phyloP scores from a whole-genome alignment of 495 filamentous ascomycete species.

The Echria macrotheca region DNA sequence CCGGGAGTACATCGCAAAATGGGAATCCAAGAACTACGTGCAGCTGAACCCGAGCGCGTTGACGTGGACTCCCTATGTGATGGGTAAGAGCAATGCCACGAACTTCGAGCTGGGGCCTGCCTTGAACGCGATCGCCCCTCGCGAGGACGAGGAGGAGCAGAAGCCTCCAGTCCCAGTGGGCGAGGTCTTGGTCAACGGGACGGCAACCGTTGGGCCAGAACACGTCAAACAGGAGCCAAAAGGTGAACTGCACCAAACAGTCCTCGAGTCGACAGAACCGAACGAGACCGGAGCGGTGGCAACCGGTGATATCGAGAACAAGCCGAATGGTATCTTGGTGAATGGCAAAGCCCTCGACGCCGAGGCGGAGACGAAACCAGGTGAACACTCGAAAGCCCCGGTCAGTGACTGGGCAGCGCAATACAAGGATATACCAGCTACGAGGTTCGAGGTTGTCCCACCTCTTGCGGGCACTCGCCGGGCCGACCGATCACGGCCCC shows the following conservation, averaged over 20 bases:
- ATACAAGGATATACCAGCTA: constrained; percentile 61
- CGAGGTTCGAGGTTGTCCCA: constrained; percentile 80
- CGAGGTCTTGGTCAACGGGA: constrained; percentile 31
- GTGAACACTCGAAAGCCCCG: background rate
- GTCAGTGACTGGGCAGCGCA: constrained; percentile 31
- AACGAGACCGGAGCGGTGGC: constrained; percentile 21
- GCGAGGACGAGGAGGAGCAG: constrained; percentile 61
- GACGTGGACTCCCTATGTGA: constrained; percentile 96
- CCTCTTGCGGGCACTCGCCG: constrained; percentile 46
- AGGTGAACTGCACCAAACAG: constrained; percentile 18
- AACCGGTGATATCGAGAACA: constrained; percentile 5
- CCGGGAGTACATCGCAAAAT: constrained; percentile 74
- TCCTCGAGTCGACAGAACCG: constrained; percentile 42
- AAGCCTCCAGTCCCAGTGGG: constrained; percentile 32
- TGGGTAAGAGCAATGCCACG: constrained; percentile 78
- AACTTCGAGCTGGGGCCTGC: constrained; percentile 78
- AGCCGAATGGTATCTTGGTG: constrained; percentile 19
- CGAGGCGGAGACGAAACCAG: constrained; percentile 26
- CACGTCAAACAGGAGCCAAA: constrained; percentile 16
- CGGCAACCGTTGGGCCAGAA: constrained; percentile 21
- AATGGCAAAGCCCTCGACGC: constrained; percentile 26
- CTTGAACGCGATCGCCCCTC: constrained; percentile 81
- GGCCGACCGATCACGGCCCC: constrained; percentile 24
- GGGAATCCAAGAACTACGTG: constrained; percentile 81
- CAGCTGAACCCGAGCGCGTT: constrained; percentile 75